Evolutionary conservation across 2,329 filamentous ascomycete genomes (phyloP), one percentile per base, ranked within the genome.

Genomic region (Fusarium sp.): DNA sequence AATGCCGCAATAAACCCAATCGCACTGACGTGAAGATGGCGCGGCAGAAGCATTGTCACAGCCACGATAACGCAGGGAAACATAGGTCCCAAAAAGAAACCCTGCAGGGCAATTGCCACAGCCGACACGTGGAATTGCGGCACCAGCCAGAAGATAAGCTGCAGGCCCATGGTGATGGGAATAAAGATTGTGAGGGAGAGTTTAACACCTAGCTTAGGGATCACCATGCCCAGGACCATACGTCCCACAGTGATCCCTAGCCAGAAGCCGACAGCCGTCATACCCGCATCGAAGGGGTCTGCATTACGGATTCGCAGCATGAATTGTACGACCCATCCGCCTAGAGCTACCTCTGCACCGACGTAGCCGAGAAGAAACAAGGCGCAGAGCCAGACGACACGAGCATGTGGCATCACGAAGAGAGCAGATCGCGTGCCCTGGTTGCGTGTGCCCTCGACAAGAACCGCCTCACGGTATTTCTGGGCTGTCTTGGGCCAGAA

Each of bases 271-370:
- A 92, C 94, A 0, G 90, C 89, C 0, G 89, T 89, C 84, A 95
- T 91, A 11, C 92, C 92, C 26, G 89, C 89, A 0, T 88, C 87
- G 68, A 95, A 94, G 0, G 87, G 80, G 11, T 82, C 85, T 1
- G 89, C 92, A 9, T 89, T 78, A 10, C 93, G 87, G 14, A 94
- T 89, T 38, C 88, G 85, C 31, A 93, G 88, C 92, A 96, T 95
- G 78, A 96, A 95, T 5, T 90, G 89, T 48, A 94, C 91, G 57
- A 96, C 92, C 93, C 93, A 96, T 6, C 93, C 93, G n/a, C 92
- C 91, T 0, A 95, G 84, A 0, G 90, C 89, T 31, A 92, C 90
- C 78, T 96, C 92, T 2, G 89, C 83, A 9, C 93, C 93, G 1
- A 95, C 91, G 72, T 95, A 95, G 18, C 88, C 87, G 11, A 95